Conservation (phyloP, 805 yeast genomes). For the Saccharomycopsis fermentans region DNA sequence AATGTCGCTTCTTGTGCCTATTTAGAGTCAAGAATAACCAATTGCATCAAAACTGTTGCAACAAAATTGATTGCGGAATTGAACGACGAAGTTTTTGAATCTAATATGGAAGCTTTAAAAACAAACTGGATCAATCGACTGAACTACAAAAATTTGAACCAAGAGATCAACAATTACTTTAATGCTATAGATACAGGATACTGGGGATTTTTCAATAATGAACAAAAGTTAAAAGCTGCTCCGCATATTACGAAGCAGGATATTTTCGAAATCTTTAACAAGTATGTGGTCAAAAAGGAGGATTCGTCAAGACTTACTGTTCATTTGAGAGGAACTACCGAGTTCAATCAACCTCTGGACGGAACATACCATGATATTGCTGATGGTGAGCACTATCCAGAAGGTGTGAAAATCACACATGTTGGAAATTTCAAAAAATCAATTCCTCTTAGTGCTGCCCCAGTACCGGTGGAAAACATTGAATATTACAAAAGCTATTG, state of each 20-base stretch:
- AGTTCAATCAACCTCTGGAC: background rate
- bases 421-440: constrained; percentile 47
- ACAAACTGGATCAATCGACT: constrained; percentile 45
- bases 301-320: constrained; percentile 28
- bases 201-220: constrained; percentile 60
- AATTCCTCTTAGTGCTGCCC: constrained; percentile 47
- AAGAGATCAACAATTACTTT: constrained; percentile 63
- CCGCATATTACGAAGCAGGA: constrained; percentile 42
- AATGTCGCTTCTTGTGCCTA: constrained; percentile 60
- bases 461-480: constrained; percentile 38
- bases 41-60: constrained; percentile 42
- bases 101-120: constrained; percentile 59
- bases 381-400: constrained; percentile 27
- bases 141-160: constrained; percentile 66
- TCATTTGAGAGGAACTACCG: constrained; percentile 33
- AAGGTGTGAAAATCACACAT: constrained; percentile 36
- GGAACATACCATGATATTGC: background rate
- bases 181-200: constrained; percentile 61
- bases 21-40: constrained; percentile 65
- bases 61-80: constrained; percentile 38
- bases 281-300: constrained; percentile 15
- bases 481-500: constrained; percentile 16
- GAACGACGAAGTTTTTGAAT: constrained; percentile 53
- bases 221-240: constrained; percentile 40
- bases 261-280: constrained; percentile 43